These are phyloP conservation scores for Sclerotinia sclerotiorum DNA, from an alignment of 2,329 filamentous ascomycete species.

Conservation along the genomic window DNA sequence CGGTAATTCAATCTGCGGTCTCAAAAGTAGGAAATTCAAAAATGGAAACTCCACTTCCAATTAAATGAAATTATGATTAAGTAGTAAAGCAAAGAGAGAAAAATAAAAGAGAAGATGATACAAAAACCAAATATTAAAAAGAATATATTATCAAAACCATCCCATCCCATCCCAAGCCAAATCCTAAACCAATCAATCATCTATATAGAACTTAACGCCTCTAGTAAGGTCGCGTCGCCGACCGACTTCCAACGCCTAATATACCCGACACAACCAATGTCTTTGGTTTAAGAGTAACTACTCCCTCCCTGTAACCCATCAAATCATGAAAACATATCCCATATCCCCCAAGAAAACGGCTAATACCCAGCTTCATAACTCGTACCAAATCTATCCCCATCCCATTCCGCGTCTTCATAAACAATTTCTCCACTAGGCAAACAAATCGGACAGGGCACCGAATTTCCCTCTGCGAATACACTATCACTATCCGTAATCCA, in stretches of 20 bases:
- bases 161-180: not conserved
- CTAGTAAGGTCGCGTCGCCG: not conserved
- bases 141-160: not conserved
- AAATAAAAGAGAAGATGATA: not conserved
- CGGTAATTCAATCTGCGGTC: too few relatives aligned
- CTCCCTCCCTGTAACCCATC: not conserved
- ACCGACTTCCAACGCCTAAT: not conserved
- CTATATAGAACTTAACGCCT: not conserved
- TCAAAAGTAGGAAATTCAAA: not conserved
- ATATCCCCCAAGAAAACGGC: too few relatives aligned
- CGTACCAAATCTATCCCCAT: not conserved
- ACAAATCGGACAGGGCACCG: constrained; percentile 15
- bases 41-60: not conserved
- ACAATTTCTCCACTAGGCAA: not conserved
- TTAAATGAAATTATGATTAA: too few relatives aligned
- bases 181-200: not conserved
- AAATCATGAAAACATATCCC: not conserved
- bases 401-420: not conserved
- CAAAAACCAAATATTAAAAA: not conserved
- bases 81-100: too few relatives aligned
- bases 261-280: too few relatives aligned
- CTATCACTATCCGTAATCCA: not conserved
- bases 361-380: not conserved
- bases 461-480: not conserved
- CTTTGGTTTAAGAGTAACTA: not conserved